Evolutionary conservation across 2,329 filamentous ascomycete genomes (phyloP).

Genomic region (Trichophyton mentagrophytes): DNA sequence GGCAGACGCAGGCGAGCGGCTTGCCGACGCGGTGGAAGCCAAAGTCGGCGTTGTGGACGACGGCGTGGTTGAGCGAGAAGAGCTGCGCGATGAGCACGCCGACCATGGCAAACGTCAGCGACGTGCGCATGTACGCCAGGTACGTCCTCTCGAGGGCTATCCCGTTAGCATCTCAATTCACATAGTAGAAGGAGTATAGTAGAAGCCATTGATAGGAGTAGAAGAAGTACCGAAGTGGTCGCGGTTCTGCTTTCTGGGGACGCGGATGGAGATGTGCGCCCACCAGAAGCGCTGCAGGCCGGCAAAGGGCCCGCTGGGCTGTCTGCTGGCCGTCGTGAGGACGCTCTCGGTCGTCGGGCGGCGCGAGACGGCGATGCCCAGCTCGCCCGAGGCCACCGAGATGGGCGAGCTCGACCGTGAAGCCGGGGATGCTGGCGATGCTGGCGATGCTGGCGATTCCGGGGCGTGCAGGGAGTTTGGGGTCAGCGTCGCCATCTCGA

Average conservation of each 20-base stretch:
- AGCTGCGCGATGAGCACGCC: conserved; percentile 56
- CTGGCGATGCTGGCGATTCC: neutral
- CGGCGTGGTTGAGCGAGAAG: conserved; percentile 47
- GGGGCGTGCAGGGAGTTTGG: no score
- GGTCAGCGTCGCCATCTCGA: no score
- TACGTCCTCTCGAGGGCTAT: conserved; percentile 63
- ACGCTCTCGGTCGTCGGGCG: conserved; percentile 9
- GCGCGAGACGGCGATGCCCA: conserved; percentile 9
- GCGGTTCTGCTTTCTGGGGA: conserved; percentile 29
- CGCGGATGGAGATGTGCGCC: conserved; percentile 39
- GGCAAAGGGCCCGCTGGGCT: conserved; percentile 41
- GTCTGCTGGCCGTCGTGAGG: conserved; percentile 2
- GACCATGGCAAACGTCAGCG: conserved; percentile 53
- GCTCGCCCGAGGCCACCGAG: conserved; percentile 12
- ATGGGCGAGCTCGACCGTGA: conserved; percentile 8
- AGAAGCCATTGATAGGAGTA: no score
- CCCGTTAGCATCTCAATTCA: neutral
- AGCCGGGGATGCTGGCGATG: neutral
- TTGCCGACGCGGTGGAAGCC: conserved; percentile 50
- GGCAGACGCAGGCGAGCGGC: conserved; percentile 42
- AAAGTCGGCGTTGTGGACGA: conserved; percentile 31
- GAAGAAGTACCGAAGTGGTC: conserved; percentile 28
- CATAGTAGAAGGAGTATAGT: neutral
- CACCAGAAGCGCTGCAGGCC: conserved; percentile 68
- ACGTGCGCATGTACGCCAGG: conserved; percentile 60